Percentiles rank a stretch among this genome's conserved stretches.
These are phyloP conservation scores for Chloris gayana DNA, from an alignment of 176 grass and related monocot species.

Conservation along the genomic window DNA sequence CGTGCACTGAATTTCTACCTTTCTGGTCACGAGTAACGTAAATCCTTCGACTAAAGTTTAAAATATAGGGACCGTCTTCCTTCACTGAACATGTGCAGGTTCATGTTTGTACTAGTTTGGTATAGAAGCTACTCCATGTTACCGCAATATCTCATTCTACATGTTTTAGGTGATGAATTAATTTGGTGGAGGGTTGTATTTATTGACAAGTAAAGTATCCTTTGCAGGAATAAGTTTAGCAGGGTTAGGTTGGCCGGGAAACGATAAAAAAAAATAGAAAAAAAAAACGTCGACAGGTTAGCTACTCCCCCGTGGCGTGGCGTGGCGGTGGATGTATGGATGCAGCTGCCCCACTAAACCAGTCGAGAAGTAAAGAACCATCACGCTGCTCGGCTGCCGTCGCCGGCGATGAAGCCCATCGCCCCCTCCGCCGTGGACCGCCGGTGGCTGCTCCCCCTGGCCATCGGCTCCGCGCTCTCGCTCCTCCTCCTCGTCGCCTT, in stretches of 20 bases:
- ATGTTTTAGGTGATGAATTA: no score
- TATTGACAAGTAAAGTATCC: no score
- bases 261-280: background rate
- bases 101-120: no score
- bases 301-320: background rate
- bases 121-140: no score
- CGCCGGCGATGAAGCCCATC: conserved; percentile 45
- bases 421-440: conserved; percentile 44
- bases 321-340: background rate
- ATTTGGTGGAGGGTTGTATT: no score
- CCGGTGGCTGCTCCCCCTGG: conserved; percentile 53
- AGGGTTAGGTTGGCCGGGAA: conserved; percentile 1
- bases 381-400: background rate
- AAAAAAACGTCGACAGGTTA: background rate
- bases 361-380: background rate
- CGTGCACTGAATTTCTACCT: background rate
- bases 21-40: background rate
- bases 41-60: background rate
- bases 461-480: conserved; percentile 45
- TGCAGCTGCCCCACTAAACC: background rate
- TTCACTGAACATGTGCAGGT: background rate
- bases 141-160: no score
- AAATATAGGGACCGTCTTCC: background rate
- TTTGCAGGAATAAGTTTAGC: background rate
- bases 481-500: conserved; percentile 42